Evolutionary conservation across 2,329 filamentous ascomycete genomes (phyloP).

Genomic region (Neocatenulostroma microsporum): DNA sequence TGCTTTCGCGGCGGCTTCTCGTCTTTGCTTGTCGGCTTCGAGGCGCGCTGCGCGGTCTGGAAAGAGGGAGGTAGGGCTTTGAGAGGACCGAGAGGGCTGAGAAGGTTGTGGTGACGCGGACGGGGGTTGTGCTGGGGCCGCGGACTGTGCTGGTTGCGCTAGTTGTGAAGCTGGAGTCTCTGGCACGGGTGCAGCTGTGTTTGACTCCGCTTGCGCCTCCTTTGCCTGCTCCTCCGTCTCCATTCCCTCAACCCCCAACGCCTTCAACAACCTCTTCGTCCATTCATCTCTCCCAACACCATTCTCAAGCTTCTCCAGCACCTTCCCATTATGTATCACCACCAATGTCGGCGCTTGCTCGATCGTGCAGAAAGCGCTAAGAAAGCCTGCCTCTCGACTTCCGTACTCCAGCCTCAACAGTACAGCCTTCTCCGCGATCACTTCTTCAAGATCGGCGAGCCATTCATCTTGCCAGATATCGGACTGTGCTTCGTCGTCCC

Average conservation of each 20-base stretch:
- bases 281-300: slow-evolving; percentile 59
- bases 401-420: slow-evolving; percentile 62
- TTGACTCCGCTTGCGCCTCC: background rate
- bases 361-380: slow-evolving; percentile 77
- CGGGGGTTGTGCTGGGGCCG: too few relatives aligned
- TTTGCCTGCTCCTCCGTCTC: slow-evolving; percentile 6
- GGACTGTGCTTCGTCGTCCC: slow-evolving; percentile 62
- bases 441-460: slow-evolving; percentile 21
- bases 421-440: slow-evolving; percentile 57
- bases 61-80: slow-evolving; percentile 29
- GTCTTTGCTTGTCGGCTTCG: slow-evolving; percentile 32
- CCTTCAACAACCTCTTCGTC: slow-evolving; percentile 45
- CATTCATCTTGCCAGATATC: slow-evolving; percentile 33
- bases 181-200: too few relatives aligned
- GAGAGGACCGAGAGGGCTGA: background rate
- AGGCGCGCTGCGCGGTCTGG: slow-evolving; percentile 46
- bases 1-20: slow-evolving; percentile 46
- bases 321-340: slow-evolving; percentile 64
- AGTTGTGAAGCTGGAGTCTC: background rate
- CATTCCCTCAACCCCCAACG: slow-evolving; percentile 30
- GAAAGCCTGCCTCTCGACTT: slow-evolving; percentile 71
- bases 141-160: background rate
- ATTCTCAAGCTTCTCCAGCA: slow-evolving; percentile 67
- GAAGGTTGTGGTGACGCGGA: too few relatives aligned
- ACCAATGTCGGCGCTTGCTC: slow-evolving; percentile 69